Evolutionary conservation across 1,139 yeast genomes (phyloP).

Genomic region (Nadsonia starkeyi-henricii): DNA sequence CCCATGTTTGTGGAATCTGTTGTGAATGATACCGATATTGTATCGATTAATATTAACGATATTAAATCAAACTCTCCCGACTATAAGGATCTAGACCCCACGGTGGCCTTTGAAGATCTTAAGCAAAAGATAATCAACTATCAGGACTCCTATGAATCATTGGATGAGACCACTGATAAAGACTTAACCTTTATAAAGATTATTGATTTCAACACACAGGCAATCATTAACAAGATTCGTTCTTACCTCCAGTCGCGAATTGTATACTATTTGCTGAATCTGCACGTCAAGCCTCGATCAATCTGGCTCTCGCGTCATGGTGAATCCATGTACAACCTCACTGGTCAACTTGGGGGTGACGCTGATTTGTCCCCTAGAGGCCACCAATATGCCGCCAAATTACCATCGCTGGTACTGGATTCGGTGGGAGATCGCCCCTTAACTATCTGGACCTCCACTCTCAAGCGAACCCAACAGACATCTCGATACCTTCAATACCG

Average conservation of each 20-base stretch:
- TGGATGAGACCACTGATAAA: slow-evolving; percentile 33
- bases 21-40: slow-evolving; percentile 72
- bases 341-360: slow-evolving; percentile 95
- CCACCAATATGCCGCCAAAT: slow-evolving; percentile 64
- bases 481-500: slow-evolving; percentile 72
- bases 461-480: slow-evolving; percentile 85
- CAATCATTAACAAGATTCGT: slow-evolving; percentile 74
- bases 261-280: slow-evolving; percentile 89
- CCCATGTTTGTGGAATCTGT: slow-evolving; percentile 88
- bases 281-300: slow-evolving; percentile 81
- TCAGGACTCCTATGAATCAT: slow-evolving; percentile 59
- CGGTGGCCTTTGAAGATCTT: slow-evolving; percentile 60
- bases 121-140: slow-evolving; percentile 59
- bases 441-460: slow-evolving; percentile 94
- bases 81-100: slow-evolving; percentile 58
- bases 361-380: slow-evolving; percentile 81
- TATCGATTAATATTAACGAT: slow-evolving; percentile 67
- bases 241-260: slow-evolving; percentile 84
- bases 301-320: slow-evolving; percentile 95
- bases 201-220: slow-evolving; percentile 77
- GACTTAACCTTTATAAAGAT: slow-evolving; percentile 73
- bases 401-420: slow-evolving; percentile 63
- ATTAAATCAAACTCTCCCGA: slow-evolving; percentile 85
- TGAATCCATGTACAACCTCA: slow-evolving; percentile 79
- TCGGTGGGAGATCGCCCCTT: slow-evolving; percentile 66